Base-by-base conservation (phyloP, 768 basidiomycete genomes). In the Mycena pura region DNA sequence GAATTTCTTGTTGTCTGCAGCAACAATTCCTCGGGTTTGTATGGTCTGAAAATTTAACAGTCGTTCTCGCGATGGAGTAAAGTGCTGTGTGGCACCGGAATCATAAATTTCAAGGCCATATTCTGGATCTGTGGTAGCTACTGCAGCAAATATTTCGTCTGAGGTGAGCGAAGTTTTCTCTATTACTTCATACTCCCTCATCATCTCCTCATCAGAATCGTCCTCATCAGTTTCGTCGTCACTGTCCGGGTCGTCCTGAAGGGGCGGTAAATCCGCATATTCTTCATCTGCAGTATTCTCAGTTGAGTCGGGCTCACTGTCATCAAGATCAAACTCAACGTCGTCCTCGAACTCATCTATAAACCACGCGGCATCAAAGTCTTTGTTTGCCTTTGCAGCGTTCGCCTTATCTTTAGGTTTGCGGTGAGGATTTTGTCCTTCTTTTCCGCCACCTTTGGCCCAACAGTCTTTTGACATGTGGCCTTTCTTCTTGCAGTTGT, bases 391-490 rank as follows among this genome's bases (percentile, higher is more conserved):
- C 13, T 51, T 8, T 15, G 50, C 50, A 3, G 27, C n/a, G 27
- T 51, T 51, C 24, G 50, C 50, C 27, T 29, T 13, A 32, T 60
- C 54, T 19, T 50, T 59, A 25, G 50, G 38, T 60, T 40, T 64
- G 51, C 56, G 57, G 39, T 62, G 63, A 24, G 66, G 71, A 34
- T 63, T 62, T 46, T 78, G 73, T 4, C 77, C 78, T 52, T 77
- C 74, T 54, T 72, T 73, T 39, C 75, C 76, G 38, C 77, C 76
- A 4, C 79, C 78, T 44, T 74, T 73, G 3, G 67, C 68, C 76
- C 74, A 80, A 44, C 77, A 80, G 25, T 78, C 71, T 13, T 32
- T 58, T 46, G 60, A 58, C 3, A 65, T 17, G 46, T 79, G 76
- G 1, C 78, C 72, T n/a, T 58, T 62, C 40, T 69, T 68, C 17